Evolutionary conservation across 495 filamentous ascomycete genomes (phyloP).

Genomic region (Aspergillus leporis): DNA sequence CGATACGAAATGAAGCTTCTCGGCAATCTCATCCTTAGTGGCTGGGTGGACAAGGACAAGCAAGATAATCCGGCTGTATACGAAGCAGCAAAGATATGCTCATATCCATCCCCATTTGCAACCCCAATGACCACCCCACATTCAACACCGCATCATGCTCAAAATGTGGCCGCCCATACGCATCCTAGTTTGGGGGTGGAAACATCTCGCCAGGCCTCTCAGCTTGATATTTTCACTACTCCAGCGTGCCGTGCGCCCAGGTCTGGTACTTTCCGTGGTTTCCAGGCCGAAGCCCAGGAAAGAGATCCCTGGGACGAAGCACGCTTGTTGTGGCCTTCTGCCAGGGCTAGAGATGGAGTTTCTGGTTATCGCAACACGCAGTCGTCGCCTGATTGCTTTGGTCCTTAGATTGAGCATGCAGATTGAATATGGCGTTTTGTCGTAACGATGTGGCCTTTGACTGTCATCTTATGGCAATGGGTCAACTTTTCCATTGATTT

Average conservation of each 20-base stretch:
- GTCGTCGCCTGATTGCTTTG: constrained; percentile 24
- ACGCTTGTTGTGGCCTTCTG: constrained; percentile 12
- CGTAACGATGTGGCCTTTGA: neutral
- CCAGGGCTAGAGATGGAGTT: constrained; percentile 5
- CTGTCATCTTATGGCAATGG: neutral
- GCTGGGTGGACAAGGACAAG: constrained; percentile 17
- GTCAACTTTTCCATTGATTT: neutral
- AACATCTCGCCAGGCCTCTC: neutral
- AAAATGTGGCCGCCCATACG: neutral
- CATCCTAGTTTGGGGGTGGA: neutral
- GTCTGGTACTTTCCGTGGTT: neutral
- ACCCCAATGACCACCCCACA: constrained; percentile 1
- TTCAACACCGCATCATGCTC: neutral
- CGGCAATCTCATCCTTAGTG: constrained; percentile 21
- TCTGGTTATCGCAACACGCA: constrained; percentile 23
- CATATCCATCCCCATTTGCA: no score
- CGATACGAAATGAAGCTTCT: constrained; percentile 24
- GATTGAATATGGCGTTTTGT: neutral
- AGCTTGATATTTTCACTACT: constrained; percentile 7
- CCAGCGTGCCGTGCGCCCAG: constrained; percentile 20
- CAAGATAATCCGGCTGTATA: neutral
- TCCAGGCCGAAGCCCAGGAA: neutral
- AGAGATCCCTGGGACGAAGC: constrained; percentile 16
- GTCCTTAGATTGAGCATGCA: neutral
- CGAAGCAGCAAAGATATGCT: neutral